Base-by-base conservation (phyloP, 129 eudicot genomes). In the Escallonia rubra region DNA sequence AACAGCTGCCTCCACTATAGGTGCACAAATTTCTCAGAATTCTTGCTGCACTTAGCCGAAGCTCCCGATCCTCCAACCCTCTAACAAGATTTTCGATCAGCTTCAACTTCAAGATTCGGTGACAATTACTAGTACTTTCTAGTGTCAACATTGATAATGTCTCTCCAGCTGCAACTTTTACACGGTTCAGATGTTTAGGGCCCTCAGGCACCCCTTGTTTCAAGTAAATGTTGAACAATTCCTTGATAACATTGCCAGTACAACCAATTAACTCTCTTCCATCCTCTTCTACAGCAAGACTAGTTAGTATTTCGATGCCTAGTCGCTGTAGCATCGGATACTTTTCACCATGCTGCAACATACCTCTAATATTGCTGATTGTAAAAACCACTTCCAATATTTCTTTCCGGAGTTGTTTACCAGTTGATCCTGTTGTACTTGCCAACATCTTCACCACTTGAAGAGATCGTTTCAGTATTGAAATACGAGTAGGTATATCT, bases 381-480 rank as follows among this genome's bases (percentile, higher is more conserved):
- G 96, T 86, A 74, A 93, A 86, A 48, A 93, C 92, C 51, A 78
- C 86, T 72, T 89, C 99, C 0, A 96, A 93, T 61, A 89, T 93
- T 73, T 89, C 96, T 60, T 62, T 53, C 41, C 96, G 73, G 41
- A 93, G 96, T 69, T 82, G 95, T 65, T 80, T 84, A 42, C 99
- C 99, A 0, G 95, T 86, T 16, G 81, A 45, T 3, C 99, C 96
- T 8, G 95, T 74, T 1, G 90, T 84, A 63, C 95, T 80, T 2
- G 79, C 92, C 9, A 93, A 83, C 96, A 89, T 87, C 81, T 81
- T 86, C 56, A 93, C 73, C 61, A 93, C 92, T 69, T 89, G 92
- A 44, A 93, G 55, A 3, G 99, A 93, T 64, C 85, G 69, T 61
- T 86, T 89, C 48, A 93, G 83, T 0, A 86, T 78, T 73, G n/a